A percentile compares a stretch with the other conserved stretches of the same genome.
Conservation (phyloP, 768 basidiomycete genomes). For the Tricholoma saponaceum region DNA sequence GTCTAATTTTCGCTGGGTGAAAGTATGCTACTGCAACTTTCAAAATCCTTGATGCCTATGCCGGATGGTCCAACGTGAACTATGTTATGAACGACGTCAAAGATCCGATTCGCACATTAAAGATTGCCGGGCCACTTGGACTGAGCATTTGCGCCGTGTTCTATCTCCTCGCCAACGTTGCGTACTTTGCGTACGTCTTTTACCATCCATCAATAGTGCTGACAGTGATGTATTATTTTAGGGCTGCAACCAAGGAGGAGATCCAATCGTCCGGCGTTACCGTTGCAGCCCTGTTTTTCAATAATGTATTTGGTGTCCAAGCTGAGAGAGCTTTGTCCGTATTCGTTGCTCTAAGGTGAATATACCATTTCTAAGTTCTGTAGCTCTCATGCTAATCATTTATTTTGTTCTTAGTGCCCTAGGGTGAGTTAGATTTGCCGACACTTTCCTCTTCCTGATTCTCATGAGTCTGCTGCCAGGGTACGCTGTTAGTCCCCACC, state of each 20-base stretch:
- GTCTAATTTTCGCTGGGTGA: neutral
- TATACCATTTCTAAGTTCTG: neutral
- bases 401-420: neutral
- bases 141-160: slow-evolving; percentile 48
- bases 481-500: neutral
- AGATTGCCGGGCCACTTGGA: slow-evolving; percentile 61
- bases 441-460: neutral
- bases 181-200: neutral
- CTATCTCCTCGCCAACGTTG: slow-evolving; percentile 53
- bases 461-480: neutral
- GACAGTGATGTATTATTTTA: slow-evolving; percentile 50
- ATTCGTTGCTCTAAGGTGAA: slow-evolving; percentile 7
- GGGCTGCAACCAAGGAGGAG: slow-evolving; percentile 61
- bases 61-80: slow-evolving; percentile 66
- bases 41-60: slow-evolving; percentile 47
- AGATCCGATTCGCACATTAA: slow-evolving; percentile 59
- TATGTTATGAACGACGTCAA: slow-evolving; percentile 63
- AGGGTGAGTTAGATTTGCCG: neutral
- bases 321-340: slow-evolving; percentile 37
- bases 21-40: neutral
- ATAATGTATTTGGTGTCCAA: slow-evolving; percentile 54
- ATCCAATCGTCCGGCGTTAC: slow-evolving; percentile 55
- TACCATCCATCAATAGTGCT: neutral
- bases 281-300: slow-evolving; percentile 65
- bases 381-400: neutral